Base-by-base conservation (phyloP, 148 eudicot genomes). In the Cornus kousa region DNA sequence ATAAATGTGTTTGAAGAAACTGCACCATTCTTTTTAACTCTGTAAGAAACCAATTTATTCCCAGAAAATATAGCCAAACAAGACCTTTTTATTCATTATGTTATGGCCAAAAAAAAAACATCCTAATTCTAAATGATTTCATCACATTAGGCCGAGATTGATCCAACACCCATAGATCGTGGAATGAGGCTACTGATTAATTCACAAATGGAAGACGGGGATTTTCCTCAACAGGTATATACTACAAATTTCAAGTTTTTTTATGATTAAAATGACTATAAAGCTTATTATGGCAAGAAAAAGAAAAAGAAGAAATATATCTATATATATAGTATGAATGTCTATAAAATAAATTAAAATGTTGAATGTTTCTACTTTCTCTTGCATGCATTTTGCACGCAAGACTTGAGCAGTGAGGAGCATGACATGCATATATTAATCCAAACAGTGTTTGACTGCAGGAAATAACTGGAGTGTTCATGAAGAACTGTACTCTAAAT, bases 151-250 rank as follows among this genome's bases (percentile, higher is more conserved):
- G 88, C 86, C 22, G 84, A 86, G 69, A 84, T 83, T 43, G 92
- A 89, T 85, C 81, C 81, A 13, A 81, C 43, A 8, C 90, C 94
- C 14, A 81, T 91, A 17, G 76, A 87, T 71, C 87, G 80, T 59
- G 93, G 88, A 20, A 77, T 82, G 11, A 85, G 78, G 72, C 12
- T 85, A 28, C 76, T 90, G 55, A 87, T 90, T 71, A 88, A 90
- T 80, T 83, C 87, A 9, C 93, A 90, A 71, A 48, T 80, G 79
- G 86, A 85, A 83, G 85, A 87, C 60, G 93, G 93, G 8, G 93
- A 90, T 78, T 90, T 85, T 37, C 93, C 93, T 71, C 93, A 88
- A 73, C 93, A 90, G 91, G 91, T 88, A 59, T 12, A 3, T 1
- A 53, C 59, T 53, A 53, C 19, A 17, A 53, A 12, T 13, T 12